Percentiles rank a stretch among this genome's conserved stretches.
Evolutionary conservation across 345 rosid genomes (phyloP).

Genomic region (Corchorus capsularis): DNA sequence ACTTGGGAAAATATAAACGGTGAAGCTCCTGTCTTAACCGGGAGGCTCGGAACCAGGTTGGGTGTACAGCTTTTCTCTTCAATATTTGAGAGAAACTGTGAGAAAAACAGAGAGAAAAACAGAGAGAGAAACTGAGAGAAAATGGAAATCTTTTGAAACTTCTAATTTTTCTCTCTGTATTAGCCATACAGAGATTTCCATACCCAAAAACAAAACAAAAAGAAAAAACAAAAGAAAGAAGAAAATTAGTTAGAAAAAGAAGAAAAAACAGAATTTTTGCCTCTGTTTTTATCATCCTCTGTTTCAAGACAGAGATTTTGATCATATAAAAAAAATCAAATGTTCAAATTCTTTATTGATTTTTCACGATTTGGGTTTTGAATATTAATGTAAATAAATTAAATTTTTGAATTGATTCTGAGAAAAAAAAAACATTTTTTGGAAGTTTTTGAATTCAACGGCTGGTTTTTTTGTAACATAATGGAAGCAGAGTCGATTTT

Average conservation of each 20-base stretch:
- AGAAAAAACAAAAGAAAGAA: neutral
- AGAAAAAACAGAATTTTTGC: neutral
- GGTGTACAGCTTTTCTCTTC: conserved; percentile 48
- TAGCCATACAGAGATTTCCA: conserved; percentile 6
- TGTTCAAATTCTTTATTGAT: neutral
- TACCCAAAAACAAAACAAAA: neutral
- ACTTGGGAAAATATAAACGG: conserved; percentile 28
- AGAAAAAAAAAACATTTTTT: neutral
- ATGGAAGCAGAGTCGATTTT: conserved; percentile 60
- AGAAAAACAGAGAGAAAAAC: conserved; percentile 28
- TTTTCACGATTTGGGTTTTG: neutral
- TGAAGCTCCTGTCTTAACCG: conserved; percentile 30
- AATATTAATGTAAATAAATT: conserved; percentile 1
- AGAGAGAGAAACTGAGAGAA: conserved; percentile 43
- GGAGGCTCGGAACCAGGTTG: conserved; percentile 71
- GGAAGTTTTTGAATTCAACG: neutral
- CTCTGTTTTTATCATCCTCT: conserved; percentile 9
- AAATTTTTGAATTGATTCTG: conserved; percentile 6
- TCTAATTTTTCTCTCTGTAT: conserved; percentile 18
- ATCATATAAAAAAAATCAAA: neutral
- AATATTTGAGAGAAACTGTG: conserved; percentile 25
- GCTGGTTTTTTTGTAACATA: conserved; percentile 10
- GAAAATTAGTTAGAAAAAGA: neutral
- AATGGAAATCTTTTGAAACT: conserved; percentile 32
- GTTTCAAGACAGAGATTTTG: conserved; percentile 18